A percentile compares a stretch with the other conserved stretches of the same genome.
These are phyloP conservation scores for Microdochium nivale DNA, from an alignment of 2,329 filamentous ascomycete genomes.

Conservation along the genomic window DNA sequence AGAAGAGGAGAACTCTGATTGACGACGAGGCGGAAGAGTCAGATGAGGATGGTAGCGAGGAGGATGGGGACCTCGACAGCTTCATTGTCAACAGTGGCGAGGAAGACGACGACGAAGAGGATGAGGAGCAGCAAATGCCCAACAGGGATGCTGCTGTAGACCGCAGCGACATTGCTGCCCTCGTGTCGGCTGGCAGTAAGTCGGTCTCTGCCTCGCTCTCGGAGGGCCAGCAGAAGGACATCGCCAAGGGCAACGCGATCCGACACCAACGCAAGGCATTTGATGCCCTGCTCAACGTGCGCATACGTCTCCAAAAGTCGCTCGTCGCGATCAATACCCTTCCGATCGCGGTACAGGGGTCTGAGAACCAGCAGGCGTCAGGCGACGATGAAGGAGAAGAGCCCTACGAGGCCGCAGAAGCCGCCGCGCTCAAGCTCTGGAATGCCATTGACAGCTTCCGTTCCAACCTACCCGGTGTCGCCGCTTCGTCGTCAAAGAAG, in stretches of 20 bases:
- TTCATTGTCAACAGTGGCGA: slow-evolving; percentile 26
- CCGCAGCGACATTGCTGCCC: slow-evolving; percentile 53
- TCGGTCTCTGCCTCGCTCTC: slow-evolving; percentile 51
- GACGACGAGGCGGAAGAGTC: slow-evolving; percentile 18
- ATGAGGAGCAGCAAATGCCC: slow-evolving; percentile 18
- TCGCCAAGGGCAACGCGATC: slow-evolving; percentile 77
- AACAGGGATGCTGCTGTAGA: slow-evolving; percentile 20
- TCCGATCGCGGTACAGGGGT: slow-evolving; percentile 29
- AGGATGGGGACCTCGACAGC: slow-evolving; percentile 14
- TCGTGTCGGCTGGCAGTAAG: slow-evolving; percentile 62
- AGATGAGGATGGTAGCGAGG: slow-evolving; percentile 14
- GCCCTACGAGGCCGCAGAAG: slow-evolving; percentile 69
- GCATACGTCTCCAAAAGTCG: slow-evolving; percentile 90
- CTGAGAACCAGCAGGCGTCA: slow-evolving; percentile 24
- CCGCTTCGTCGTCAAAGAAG: slow-evolving; percentile 27
- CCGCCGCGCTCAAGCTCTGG: slow-evolving; percentile 77
- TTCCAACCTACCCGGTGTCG: slow-evolving; percentile 39
- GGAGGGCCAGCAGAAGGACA: slow-evolving; percentile 65
- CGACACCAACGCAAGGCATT: slow-evolving; percentile 80
- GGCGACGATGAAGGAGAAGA: no score
- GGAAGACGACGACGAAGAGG: slow-evolving; percentile 23
- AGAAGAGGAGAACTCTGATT: background rate
- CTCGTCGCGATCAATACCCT: slow-evolving; percentile 75
- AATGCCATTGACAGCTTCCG: slow-evolving; percentile 69
- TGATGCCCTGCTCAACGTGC: slow-evolving; percentile 78